Conservation (phyloP, 768 basidiomycete genomes). For the Thelephora aurantiotincta region DNA sequence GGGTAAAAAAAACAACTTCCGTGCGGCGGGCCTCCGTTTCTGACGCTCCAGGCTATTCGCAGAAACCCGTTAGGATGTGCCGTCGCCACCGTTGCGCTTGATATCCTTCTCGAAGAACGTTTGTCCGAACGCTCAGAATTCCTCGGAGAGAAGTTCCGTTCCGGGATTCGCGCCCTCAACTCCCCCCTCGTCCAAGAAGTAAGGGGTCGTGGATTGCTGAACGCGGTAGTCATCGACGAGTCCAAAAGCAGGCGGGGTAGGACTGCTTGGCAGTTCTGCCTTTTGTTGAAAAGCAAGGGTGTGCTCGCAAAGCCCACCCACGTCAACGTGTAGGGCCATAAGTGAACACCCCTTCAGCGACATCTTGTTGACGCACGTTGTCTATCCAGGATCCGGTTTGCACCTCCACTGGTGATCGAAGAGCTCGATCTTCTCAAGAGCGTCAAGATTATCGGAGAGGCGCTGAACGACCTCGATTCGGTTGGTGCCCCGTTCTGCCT, state of each 20-base stretch:
- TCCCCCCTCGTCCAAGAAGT: constrained; percentile 67
- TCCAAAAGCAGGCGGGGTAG: constrained; percentile 57
- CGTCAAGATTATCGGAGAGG: constrained; percentile 62
- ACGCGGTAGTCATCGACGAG: constrained; percentile 91
- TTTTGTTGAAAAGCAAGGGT: constrained; percentile 82
- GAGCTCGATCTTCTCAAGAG: constrained; percentile 72
- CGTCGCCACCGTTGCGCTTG: constrained; percentile 84
- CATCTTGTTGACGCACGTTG: not conserved
- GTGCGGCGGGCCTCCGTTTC: constrained; percentile 13
- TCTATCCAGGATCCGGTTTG: constrained; percentile 72
- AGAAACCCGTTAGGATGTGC: constrained; percentile 94
- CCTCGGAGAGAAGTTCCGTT: constrained; percentile 75
- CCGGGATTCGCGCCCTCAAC: constrained; percentile 39
- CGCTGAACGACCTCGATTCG: constrained; percentile 68
- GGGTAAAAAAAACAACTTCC: constrained; percentile 56
- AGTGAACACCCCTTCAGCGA: not conserved
- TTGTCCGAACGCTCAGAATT: constrained; percentile 66
- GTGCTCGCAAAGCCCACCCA: constrained; percentile 95
- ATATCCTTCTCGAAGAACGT: constrained; percentile 81
- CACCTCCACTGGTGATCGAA: constrained; percentile 89
- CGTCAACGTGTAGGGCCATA: constrained; percentile 64
- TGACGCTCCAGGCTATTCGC: constrained; percentile 1
- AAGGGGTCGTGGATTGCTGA: constrained; percentile 78
- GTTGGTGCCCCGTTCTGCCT: constrained; percentile 24
- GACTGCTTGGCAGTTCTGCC: constrained; percentile 91